Conservation (phyloP, 2,329 filamentous ascomycete species). For the Penicillium sp. region DNA sequence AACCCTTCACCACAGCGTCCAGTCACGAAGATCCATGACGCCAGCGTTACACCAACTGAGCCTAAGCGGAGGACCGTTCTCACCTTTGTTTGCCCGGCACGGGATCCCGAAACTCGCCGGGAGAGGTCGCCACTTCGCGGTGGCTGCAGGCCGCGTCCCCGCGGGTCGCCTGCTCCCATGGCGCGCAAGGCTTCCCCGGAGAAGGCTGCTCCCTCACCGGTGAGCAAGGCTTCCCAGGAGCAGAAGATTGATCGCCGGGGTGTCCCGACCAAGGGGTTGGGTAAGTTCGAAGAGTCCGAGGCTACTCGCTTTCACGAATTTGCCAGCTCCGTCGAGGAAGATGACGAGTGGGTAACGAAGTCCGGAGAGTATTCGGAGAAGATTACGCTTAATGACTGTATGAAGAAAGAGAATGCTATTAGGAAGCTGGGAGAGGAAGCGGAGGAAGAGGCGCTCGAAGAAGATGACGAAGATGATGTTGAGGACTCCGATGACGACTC, state of each 20-base stretch:
- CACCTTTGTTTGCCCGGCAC: slow-evolving; percentile 41
- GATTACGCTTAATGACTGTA: slow-evolving; percentile 79
- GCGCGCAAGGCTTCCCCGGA: slow-evolving; percentile 22
- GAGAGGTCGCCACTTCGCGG: no score
- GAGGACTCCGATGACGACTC: slow-evolving; percentile 60
- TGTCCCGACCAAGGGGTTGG: slow-evolving; percentile 31
- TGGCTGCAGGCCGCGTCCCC: slow-evolving; percentile 25
- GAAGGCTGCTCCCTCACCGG: no score
- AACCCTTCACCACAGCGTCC: no score
- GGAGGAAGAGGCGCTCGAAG: slow-evolving; percentile 76
- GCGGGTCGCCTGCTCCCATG: slow-evolving; percentile 34
- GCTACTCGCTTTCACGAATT: slow-evolving; percentile 71
- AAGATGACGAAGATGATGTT: slow-evolving; percentile 57
- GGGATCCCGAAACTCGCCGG: slow-evolving; percentile 23
- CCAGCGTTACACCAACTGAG: no score
- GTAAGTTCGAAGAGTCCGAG: slow-evolving; percentile 37
- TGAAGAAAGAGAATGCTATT: slow-evolving; percentile 82
- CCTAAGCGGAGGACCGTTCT: slow-evolving; percentile 39
- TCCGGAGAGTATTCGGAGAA: slow-evolving; percentile 56
- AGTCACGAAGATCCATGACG: no score
- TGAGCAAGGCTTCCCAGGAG: no score
- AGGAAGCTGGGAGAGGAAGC: slow-evolving; percentile 77
- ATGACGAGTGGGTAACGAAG: slow-evolving; percentile 86
- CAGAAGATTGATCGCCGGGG: slow-evolving; percentile 16
- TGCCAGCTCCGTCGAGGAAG: slow-evolving; percentile 67